Conservation (phyloP, 768 basidiomycete genomes). For the Macrocybe gigantea region DNA sequence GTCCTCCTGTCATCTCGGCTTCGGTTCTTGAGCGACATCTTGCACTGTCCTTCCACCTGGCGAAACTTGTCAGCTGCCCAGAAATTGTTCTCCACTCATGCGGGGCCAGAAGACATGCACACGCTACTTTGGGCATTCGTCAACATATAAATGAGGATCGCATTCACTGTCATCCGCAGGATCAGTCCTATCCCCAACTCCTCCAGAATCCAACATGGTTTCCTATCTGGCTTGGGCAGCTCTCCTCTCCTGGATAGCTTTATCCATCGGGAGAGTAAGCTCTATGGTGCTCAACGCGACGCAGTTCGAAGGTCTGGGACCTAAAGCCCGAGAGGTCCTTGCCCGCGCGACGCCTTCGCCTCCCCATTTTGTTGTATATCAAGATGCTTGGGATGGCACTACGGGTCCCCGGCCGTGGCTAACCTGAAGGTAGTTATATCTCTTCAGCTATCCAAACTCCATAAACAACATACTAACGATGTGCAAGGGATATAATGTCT, state of each 20-base stretch:
- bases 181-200: too few relatives aligned
- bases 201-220: slow-evolving; percentile 6
- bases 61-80: too few relatives aligned
- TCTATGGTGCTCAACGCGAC: slow-evolving; percentile 14
- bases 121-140: too few relatives aligned
- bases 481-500: slow-evolving; percentile 51
- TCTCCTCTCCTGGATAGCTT: slow-evolving; percentile 11
- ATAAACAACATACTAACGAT: not conserved
- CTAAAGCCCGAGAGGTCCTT: slow-evolving; percentile 25
- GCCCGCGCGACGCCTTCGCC: slow-evolving; percentile 35
- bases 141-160: too few relatives aligned
- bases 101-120: too few relatives aligned
- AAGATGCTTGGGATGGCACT: slow-evolving; percentile 35
- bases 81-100: too few relatives aligned
- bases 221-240: slow-evolving; percentile 10
- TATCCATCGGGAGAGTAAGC: slow-evolving; percentile 6
- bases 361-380: slow-evolving; percentile 46
- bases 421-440: slow-evolving; percentile 29
- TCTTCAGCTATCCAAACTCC: not conserved
- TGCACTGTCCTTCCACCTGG: too few relatives aligned
- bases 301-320: slow-evolving; percentile 19
- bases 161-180: too few relatives aligned
- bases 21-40: too few relatives aligned
- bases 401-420: slow-evolving; percentile 44
- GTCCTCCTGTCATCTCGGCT: too few relatives aligned